Conservation (phyloP, 2,329 filamentous ascomycete genomes). For the Diaporthe amygdali region DNA sequence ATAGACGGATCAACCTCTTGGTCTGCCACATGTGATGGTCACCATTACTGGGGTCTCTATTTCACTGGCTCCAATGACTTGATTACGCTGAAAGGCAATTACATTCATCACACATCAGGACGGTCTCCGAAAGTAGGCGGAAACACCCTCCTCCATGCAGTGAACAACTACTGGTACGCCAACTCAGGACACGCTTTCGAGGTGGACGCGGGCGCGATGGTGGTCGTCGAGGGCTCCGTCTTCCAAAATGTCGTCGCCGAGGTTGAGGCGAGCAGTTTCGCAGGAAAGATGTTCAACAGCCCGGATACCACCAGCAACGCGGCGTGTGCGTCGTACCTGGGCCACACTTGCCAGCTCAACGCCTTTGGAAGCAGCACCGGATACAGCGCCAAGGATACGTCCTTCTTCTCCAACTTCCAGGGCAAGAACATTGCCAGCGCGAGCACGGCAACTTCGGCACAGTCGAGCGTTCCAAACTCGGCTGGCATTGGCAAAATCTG, state of each 20-base stretch:
- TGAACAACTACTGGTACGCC: slow-evolving; percentile 67
- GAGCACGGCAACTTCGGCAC: slow-evolving; percentile 15
- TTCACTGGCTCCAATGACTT: slow-evolving; percentile 60
- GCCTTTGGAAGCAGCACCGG: slow-evolving; percentile 29
- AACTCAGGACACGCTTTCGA: slow-evolving; percentile 65
- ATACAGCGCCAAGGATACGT: slow-evolving; percentile 19
- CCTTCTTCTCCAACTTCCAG: slow-evolving; percentile 26
- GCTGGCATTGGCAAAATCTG: slow-evolving; percentile 26
- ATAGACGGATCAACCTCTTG: slow-evolving; percentile 57
- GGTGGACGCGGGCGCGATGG: slow-evolving; percentile 45
- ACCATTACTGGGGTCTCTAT: slow-evolving; percentile 67
- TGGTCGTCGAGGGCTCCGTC: slow-evolving; percentile 62
- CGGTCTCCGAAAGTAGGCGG: slow-evolving; percentile 62
- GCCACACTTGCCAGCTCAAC: slow-evolving; percentile 57
- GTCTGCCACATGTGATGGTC: slow-evolving; percentile 62
- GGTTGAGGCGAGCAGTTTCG: slow-evolving; percentile 39
- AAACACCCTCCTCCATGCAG: slow-evolving; percentile 61
- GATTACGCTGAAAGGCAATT: slow-evolving; percentile 65
- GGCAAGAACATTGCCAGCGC: slow-evolving; percentile 26
- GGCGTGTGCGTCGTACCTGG: slow-evolving; percentile 49
- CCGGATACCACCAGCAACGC: slow-evolving; percentile 37
- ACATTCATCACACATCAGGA: slow-evolving; percentile 63
- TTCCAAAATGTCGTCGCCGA: slow-evolving; percentile 57
- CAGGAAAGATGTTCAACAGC: slow-evolving; percentile 30
- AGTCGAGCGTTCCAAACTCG: slow-evolving; percentile 16